phyloP scores from a whole-genome alignment of 2,329 filamentous ascomycete species.

The Epichloe bromicola region DNA sequence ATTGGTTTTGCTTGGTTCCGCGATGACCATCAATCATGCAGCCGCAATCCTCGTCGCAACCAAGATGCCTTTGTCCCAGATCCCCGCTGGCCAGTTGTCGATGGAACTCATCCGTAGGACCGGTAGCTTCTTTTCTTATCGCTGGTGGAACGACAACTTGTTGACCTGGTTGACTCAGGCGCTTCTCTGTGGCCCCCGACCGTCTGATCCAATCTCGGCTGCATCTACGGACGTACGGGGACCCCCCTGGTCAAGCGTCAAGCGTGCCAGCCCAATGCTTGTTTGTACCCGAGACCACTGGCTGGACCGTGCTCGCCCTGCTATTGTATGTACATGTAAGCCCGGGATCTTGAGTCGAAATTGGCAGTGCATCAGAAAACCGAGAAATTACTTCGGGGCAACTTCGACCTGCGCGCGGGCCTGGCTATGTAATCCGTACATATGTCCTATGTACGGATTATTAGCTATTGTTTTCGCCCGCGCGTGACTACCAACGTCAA shows the following conservation, averaged over 20 bases:
- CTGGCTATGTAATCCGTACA: too few species aligned
- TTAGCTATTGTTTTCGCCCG: too few species aligned
- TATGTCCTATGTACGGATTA: too few species aligned
- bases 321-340: too few species aligned
- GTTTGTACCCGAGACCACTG: not conserved
- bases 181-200: not conserved
- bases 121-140: not conserved
- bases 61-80: too few species aligned
- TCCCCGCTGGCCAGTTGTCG: too few species aligned
- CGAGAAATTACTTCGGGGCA: not conserved
- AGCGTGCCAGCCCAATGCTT: not conserved
- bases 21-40: too few species aligned
- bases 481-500: too few species aligned
- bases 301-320: not conserved
- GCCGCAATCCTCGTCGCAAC: too few species aligned
- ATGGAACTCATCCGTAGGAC: not conserved
- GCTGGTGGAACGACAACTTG: not conserved
- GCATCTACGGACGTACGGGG: not conserved
- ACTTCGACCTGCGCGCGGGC: not conserved
- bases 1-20: too few species aligned
- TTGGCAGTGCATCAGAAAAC: not conserved
- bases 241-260: not conserved
- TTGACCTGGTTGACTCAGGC: not conserved
- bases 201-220: conserved; percentile 5
- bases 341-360: not conserved